A percentile compares a stretch with the other conserved stretches of the same genome.
Evolutionary conservation across 2,329 filamentous ascomycete species (phyloP).

Genomic region (Botryotinia calthae): DNA sequence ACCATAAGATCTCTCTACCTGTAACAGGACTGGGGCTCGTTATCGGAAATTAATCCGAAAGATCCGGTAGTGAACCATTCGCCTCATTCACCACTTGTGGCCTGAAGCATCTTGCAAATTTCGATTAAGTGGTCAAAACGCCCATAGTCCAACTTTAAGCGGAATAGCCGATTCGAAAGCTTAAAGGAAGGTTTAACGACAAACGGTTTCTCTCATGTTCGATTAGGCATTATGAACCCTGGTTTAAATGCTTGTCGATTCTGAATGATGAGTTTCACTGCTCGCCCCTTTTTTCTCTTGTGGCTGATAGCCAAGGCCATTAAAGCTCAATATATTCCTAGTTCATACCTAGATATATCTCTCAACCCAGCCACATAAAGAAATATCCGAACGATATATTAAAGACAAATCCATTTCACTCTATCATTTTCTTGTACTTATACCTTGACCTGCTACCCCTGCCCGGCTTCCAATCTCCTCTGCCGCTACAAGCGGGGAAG

Average conservation of each 20-base stretch:
- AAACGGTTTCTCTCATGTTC: slow-evolving; percentile 9
- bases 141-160: slow-evolving; percentile 3
- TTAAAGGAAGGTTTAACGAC: slow-evolving; percentile 1
- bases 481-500: slow-evolving; percentile 16
- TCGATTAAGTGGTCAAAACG: not conserved
- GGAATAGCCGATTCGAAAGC: slow-evolving; percentile 13
- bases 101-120: not conserved
- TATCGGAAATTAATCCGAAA: slow-evolving; percentile 19
- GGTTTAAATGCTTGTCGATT: not conserved
- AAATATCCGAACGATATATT: slow-evolving; percentile 11
- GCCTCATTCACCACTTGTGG: not conserved
- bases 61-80: slow-evolving; percentile 4
- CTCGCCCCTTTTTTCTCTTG: not conserved
- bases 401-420: not conserved
- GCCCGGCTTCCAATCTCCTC: slow-evolving; percentile 8
- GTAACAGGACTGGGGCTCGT: slow-evolving; percentile 3
- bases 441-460: slow-evolving; percentile 5
- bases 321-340: not conserved
- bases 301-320: not conserved
- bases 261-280: not conserved
- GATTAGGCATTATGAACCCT: not conserved
- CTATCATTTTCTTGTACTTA: not conserved
- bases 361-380: not conserved
- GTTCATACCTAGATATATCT: not conserved
- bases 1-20: not conserved